Evolutionary conservation across 1,284 basidiomycete genomes (phyloP).

Genomic region (Leccinum angustisporum): DNA sequence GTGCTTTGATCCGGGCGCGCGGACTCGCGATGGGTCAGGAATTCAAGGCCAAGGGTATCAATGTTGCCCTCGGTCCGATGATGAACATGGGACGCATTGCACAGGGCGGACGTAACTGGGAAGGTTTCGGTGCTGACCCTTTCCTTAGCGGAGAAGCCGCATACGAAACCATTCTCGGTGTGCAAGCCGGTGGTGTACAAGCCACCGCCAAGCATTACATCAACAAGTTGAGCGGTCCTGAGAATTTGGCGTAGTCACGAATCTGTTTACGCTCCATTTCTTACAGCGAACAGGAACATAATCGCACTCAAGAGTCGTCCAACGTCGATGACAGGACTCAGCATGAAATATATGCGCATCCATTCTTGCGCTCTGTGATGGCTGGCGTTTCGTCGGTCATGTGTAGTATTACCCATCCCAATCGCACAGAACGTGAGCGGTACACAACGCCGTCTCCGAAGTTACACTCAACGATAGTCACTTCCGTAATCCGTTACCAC

Average conservation of each 20-base stretch:
- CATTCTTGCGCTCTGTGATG: conserved; percentile 46
- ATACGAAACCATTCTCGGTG: conserved; percentile 57
- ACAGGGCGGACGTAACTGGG: conserved; percentile 70
- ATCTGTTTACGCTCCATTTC: conserved; percentile 25
- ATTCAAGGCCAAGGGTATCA: conserved; percentile 71
- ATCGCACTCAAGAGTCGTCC: conserved; percentile 39
- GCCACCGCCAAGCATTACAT: conserved; percentile 67
- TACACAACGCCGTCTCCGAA: too few relatives aligned
- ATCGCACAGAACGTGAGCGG: too few relatives aligned
- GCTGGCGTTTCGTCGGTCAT: conserved; percentile 70
- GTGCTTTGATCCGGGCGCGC: conserved; percentile 53
- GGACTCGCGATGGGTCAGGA: conserved; percentile 74
- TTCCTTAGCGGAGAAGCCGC: conserved; percentile 67
- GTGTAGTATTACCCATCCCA: conserved; percentile 45
- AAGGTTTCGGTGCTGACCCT: conserved; percentile 65
- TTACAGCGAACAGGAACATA: conserved; percentile 44
- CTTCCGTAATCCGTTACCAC: too few relatives aligned
- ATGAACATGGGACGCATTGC: conserved; percentile 49
- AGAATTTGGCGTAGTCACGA: not conserved
- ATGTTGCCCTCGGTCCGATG: conserved; percentile 60
- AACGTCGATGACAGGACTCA: conserved; percentile 68
- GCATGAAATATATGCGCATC: conserved; percentile 60
- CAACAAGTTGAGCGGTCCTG: conserved; percentile 46
- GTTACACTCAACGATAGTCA: too few relatives aligned
- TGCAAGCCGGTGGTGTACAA: conserved; percentile 66